These are phyloP conservation scores for Raffaelea ambrosiae DNA, from an alignment of 2,329 filamentous ascomycete species.

Conservation along the genomic window DNA sequence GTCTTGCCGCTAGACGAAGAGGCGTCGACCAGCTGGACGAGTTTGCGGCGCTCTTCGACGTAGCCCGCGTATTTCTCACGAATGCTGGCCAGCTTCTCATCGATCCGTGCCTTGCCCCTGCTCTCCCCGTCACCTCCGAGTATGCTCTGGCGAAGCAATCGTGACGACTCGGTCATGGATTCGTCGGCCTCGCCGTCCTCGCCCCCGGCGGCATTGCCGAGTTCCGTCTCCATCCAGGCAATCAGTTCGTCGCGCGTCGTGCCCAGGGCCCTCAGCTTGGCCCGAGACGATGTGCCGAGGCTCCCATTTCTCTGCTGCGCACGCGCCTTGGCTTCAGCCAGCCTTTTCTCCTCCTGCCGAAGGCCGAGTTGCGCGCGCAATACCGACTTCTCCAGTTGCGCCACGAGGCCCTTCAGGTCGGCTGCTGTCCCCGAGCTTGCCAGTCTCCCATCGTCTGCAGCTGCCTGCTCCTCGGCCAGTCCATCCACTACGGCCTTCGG, in stretches of 20 bases:
- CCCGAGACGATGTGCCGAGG: constrained; percentile 4
- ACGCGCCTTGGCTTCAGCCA: constrained; percentile 36
- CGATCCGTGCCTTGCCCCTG: constrained; percentile 20
- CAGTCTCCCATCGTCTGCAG: background rate
- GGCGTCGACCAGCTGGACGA: constrained; percentile 26
- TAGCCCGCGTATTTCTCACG: constrained; percentile 47
- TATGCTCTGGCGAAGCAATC: constrained; percentile 13
- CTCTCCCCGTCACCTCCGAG: constrained; percentile 1
- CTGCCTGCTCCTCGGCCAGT: constrained; percentile 30
- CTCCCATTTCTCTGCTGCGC: constrained; percentile 16
- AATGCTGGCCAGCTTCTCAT: constrained; percentile 35
- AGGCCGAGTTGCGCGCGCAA: constrained; percentile 49
- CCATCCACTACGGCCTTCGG: constrained; percentile 43
- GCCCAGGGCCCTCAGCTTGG: constrained; percentile 44
- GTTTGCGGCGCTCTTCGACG: constrained; percentile 35
- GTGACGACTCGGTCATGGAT: constrained; percentile 13
- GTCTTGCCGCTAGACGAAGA: too few species aligned
- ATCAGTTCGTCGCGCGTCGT: constrained; percentile 52
- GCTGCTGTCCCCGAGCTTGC: constrained; percentile 9
- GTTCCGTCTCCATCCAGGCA: constrained; percentile 55
- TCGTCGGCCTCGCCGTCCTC: constrained; percentile 22
- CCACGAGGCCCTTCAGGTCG: constrained; percentile 38
- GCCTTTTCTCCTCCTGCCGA: constrained; percentile 45
- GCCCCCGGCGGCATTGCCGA: constrained; percentile 40
- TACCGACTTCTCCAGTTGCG: constrained; percentile 48